These are phyloP conservation scores for Nakazawaea laoshanensis DNA, from an alignment of 805 yeast species.

Conservation along the genomic window DNA sequence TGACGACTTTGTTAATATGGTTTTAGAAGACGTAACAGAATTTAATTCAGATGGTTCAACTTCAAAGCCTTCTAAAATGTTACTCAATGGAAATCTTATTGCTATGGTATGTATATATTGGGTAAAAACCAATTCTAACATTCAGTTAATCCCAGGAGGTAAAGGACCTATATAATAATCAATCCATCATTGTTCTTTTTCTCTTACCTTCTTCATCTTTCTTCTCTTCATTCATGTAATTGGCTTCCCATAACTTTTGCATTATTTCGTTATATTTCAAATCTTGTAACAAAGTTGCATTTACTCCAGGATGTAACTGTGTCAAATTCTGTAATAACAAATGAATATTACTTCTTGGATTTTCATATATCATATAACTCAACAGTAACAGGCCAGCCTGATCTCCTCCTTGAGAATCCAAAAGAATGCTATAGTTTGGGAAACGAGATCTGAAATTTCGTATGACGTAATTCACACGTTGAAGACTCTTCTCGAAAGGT, in stretches of 20 bases:
- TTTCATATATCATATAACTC: slow-evolving; percentile 3
- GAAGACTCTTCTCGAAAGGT: background rate
- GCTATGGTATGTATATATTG: slow-evolving; percentile 44
- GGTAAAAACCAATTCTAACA: background rate
- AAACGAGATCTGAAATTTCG: slow-evolving; percentile 1
- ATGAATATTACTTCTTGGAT: slow-evolving; percentile 2
- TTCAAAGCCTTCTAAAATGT: slow-evolving; percentile 46
- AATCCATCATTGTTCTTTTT: slow-evolving; percentile 1
- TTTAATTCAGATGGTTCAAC: slow-evolving; percentile 34
- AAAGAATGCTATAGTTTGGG: slow-evolving; percentile 7
- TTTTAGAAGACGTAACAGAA: slow-evolving; percentile 75
- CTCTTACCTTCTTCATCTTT: background rate
- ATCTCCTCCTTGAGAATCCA: background rate
- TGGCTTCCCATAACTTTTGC: slow-evolving; percentile 5
- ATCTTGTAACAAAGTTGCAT: slow-evolving; percentile 1
- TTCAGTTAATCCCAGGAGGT: slow-evolving; percentile 37
- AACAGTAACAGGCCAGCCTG: background rate
- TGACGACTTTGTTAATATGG: slow-evolving; percentile 92
- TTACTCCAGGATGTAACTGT: background rate
- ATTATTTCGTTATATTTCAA: slow-evolving; percentile 2
- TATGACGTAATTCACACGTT: slow-evolving; percentile 1
- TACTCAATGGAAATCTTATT: slow-evolving; percentile 64
- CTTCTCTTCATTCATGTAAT: background rate
- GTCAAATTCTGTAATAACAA: background rate
- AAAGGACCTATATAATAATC: slow-evolving; percentile 19